phyloP scores from a whole-genome alignment of 345 rosid genomes.

The Nephelium lappaceum region DNA sequence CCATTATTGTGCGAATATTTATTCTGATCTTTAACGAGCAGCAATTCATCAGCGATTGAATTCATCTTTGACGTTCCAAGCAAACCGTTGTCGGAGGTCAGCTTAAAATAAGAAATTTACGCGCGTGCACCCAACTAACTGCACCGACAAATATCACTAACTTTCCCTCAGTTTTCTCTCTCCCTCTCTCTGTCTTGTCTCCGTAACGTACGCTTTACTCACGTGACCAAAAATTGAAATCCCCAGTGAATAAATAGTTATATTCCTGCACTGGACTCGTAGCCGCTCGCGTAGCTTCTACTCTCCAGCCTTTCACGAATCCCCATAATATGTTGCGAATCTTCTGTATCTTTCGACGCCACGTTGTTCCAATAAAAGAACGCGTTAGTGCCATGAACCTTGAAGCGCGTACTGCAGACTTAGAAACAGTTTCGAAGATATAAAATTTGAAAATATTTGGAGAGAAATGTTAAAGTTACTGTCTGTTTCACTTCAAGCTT shows the following conservation, averaged over 20 bases:
- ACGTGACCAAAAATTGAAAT: conserved; percentile 20
- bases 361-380: neutral
- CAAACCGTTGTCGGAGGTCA: too few relatives aligned
- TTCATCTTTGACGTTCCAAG: too few relatives aligned
- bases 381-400: neutral
- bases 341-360: neutral
- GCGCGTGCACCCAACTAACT: neutral
- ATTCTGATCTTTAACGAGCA: too few relatives aligned
- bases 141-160: neutral
- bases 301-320: neutral
- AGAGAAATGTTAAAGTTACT: neutral
- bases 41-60: too few relatives aligned
- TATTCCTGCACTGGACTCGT: neutral
- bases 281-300: neutral
- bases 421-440: neutral
- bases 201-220: conserved; percentile 25
- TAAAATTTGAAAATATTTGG: neutral
- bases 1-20: too few relatives aligned
- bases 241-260: too few relatives aligned
- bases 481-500: neutral
- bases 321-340: neutral
- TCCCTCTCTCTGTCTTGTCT: neutral
- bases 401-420: neutral
- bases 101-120: too few relatives aligned
- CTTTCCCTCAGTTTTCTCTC: neutral